A percentile compares a stretch with the other conserved stretches of the same genome.
Conservation (phyloP, 2,329 filamentous ascomycete genomes). For the Thielaviopsis populi region DNA sequence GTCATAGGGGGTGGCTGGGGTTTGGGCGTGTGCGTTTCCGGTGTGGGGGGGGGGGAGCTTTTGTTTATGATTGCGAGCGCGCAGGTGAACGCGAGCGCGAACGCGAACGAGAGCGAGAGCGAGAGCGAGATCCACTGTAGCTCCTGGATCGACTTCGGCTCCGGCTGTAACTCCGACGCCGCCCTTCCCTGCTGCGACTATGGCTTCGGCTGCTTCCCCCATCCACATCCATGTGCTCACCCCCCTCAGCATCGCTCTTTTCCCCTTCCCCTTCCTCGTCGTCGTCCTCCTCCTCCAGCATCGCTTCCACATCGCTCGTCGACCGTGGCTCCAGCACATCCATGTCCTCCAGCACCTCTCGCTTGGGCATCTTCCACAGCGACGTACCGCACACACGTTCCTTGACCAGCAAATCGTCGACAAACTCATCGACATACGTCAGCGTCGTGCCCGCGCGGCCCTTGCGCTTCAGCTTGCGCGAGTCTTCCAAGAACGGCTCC, state of each 20-base stretch:
- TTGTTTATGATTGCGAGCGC: no score
- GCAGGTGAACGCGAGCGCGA: neutral
- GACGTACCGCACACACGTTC: conserved; percentile 84
- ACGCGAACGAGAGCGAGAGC: neutral
- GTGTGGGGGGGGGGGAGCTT: no score
- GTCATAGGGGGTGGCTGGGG: no score
- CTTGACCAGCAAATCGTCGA: conserved; percentile 80
- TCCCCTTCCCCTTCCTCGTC: conserved; percentile 26
- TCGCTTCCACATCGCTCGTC: conserved; percentile 60
- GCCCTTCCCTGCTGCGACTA: conserved; percentile 17
- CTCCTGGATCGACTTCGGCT: conserved; percentile 19
- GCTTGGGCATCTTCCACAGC: conserved; percentile 75
- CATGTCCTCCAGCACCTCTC: conserved; percentile 73
- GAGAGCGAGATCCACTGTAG: conserved; percentile 7
- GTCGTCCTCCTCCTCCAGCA: conserved; percentile 47
- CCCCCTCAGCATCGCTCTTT: conserved; percentile 17
- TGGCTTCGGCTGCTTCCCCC: conserved; percentile 7
- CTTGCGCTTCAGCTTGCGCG: conserved; percentile 65
- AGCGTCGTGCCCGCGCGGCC: conserved; percentile 59
- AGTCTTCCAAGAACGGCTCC: conserved; percentile 71
- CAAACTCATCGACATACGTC: conserved; percentile 79
- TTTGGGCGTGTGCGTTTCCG: no score
- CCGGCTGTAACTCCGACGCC: conserved; percentile 10
- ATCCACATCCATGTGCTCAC: conserved; percentile 20
- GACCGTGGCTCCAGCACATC: conserved; percentile 75